These are phyloP conservation scores for Rhododendron ferrugineum DNA, from an alignment of 148 eudicot genomes.

Conservation along the genomic window DNA sequence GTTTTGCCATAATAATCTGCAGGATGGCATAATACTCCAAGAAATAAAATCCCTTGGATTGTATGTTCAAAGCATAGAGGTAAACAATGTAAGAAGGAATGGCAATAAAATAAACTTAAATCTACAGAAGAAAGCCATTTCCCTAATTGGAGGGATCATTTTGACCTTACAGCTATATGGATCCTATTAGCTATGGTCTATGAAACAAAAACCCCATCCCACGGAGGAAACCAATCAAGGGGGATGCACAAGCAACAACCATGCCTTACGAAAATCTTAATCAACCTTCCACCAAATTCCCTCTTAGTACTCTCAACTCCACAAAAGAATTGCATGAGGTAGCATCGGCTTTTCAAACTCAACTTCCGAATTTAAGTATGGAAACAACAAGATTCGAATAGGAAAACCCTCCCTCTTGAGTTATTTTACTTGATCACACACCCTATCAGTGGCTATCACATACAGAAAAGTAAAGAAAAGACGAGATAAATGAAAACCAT, in stretches of 20 bases:
- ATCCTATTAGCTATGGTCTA: background rate
- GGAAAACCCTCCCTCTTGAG: background rate
- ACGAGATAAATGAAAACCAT: background rate
- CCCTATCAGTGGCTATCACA: background rate
- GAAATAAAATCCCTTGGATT: background rate
- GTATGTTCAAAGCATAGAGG: background rate
- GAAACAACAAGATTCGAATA: background rate
- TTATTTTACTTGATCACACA: background rate
- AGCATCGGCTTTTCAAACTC: background rate
- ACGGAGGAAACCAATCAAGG: background rate
- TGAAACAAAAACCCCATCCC: background rate
- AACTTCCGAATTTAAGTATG: background rate
- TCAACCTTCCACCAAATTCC: background rate
- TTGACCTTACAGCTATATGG: background rate
- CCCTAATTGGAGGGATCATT: background rate
- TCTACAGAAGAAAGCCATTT: background rate
- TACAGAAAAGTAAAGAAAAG: background rate
- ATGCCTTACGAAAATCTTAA: background rate
- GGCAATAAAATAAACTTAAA: background rate
- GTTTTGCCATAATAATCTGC: constrained; percentile 96
- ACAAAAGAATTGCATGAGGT: background rate
- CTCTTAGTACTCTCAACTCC: background rate
- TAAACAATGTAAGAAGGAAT: background rate
- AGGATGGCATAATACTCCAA: background rate
- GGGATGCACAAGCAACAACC: background rate